Conservation (phyloP, 2,329 filamentous ascomycete species). For the Fusarium virguliforme region DNA sequence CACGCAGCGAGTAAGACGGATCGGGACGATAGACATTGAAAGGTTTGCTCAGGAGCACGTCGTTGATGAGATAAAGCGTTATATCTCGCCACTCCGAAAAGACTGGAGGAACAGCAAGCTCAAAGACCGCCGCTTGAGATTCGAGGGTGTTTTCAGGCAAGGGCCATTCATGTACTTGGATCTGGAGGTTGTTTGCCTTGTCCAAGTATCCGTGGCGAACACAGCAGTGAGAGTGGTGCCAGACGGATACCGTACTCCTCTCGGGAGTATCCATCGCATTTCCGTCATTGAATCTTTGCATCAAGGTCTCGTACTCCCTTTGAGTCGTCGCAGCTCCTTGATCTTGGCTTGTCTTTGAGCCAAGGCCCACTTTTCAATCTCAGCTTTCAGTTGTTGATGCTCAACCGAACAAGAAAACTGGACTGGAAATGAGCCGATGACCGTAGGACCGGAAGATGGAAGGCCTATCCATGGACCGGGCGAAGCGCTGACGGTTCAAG, state of each 20-base stretch:
- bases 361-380: constrained; percentile 60
- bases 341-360: constrained; percentile 14
- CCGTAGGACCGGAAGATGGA: constrained; percentile 44
- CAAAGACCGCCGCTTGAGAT: constrained; percentile 69
- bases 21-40: rapidly evolving
- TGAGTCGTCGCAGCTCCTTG: constrained; percentile 26
- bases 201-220: constrained; percentile 54
- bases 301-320: no score
- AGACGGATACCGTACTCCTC: no score
- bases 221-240: constrained; percentile 50
- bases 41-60: constrained; percentile 55
- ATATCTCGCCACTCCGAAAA: constrained; percentile 67
- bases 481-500: not conserved
- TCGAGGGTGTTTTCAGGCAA: constrained; percentile 56
- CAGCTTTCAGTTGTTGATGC: constrained; percentile 56
- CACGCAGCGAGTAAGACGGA: constrained; percentile 15
- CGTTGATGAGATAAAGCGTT: constrained; percentile 60
- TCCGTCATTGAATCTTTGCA: no score
- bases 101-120: constrained; percentile 61
- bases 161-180: constrained; percentile 72
- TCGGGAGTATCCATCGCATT: no score
- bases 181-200: constrained; percentile 58
- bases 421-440: constrained; percentile 32
- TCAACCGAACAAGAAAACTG: constrained; percentile 32
- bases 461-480: not conserved